phyloP scores from a whole-genome alignment of 2,329 filamentous ascomycete genomes.

The Incumbomyces lentus region DNA sequence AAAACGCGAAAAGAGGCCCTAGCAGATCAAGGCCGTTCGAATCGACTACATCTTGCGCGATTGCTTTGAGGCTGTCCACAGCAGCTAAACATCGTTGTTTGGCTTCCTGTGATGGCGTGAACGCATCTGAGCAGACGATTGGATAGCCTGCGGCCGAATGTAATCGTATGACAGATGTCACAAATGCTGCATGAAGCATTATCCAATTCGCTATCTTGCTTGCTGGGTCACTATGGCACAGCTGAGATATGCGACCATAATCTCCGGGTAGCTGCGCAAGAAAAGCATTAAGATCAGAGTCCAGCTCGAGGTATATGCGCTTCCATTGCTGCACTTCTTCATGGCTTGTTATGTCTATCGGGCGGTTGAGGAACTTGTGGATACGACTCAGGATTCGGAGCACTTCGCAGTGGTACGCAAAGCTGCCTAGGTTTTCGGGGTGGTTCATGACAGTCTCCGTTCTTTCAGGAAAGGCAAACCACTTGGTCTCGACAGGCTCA shows the following conservation, averaged over 20 bases:
- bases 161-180: slow-evolving; percentile 80
- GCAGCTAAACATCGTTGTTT: slow-evolving; percentile 73
- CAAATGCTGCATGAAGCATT: slow-evolving; percentile 83
- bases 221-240: slow-evolving; percentile 56
- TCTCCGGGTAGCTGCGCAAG: slow-evolving; percentile 73
- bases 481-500: slow-evolving; percentile 70
- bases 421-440: slow-evolving; percentile 73
- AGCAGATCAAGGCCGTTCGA: slow-evolving; percentile 68
- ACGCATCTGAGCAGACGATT: slow-evolving; percentile 76
- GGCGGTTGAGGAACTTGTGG: slow-evolving; percentile 78
- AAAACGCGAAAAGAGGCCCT: slow-evolving; percentile 84
- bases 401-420: slow-evolving; percentile 84
- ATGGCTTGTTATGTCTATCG: slow-evolving; percentile 75
- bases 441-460: slow-evolving; percentile 57
- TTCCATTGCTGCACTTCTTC: slow-evolving; percentile 87
- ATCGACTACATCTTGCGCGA: slow-evolving; percentile 67
- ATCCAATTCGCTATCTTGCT: slow-evolving; percentile 71
- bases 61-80: slow-evolving; percentile 68
- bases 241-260: slow-evolving; percentile 71
- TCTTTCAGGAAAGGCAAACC: slow-evolving; percentile 54
- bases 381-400: slow-evolving; percentile 78
- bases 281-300: slow-evolving; percentile 69
- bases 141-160: slow-evolving; percentile 91
- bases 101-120: slow-evolving; percentile 78
- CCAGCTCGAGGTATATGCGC: slow-evolving; percentile 71